Percentiles rank a stretch among this genome's conserved stretches.
phyloP scores from a whole-genome alignment of 805 yeast genomes.

The Kodamaea neixiangensis region DNA sequence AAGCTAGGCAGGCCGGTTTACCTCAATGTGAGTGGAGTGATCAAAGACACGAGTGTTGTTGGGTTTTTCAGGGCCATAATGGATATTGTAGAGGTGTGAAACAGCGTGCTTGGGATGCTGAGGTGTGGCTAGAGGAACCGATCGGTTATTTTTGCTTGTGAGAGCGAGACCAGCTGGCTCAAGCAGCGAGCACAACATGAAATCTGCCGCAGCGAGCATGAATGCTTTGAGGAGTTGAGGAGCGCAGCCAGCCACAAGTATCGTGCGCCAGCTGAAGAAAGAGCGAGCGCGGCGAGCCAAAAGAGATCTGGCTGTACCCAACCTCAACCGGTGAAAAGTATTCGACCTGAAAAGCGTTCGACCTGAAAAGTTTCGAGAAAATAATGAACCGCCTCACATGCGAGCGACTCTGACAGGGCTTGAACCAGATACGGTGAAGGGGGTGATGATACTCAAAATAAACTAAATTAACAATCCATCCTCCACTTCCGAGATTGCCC shows the following conservation, averaged over 20 bases:
- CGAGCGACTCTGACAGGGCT: not conserved
- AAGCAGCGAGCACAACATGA: too few species aligned
- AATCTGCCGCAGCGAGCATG: too few species aligned
- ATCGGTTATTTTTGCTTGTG: not conserved
- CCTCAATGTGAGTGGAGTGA: slow-evolving; percentile 30
- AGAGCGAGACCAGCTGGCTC: too few species aligned
- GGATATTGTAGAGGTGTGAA: slow-evolving; percentile 1
- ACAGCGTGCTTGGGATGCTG: not conserved
- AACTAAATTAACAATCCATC: not conserved
- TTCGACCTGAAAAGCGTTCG: too few species aligned
- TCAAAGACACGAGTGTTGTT: slow-evolving; percentile 10
- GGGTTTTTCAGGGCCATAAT: slow-evolving; percentile 10
- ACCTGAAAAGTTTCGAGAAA: not conserved
- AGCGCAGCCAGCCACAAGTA: too few species aligned
- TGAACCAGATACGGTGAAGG: not conserved
- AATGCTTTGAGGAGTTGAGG: too few species aligned
- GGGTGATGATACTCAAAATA: not conserved
- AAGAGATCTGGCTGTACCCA: too few species aligned
- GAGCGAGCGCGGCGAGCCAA: too few species aligned
- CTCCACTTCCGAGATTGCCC: not conserved
- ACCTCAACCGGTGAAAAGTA: too few species aligned
- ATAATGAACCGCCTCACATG: not conserved
- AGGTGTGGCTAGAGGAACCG: not conserved
- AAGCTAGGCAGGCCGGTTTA: slow-evolving; percentile 31
- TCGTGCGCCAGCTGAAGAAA: too few species aligned